phyloP scores from a whole-genome alignment of 805 yeast species.

The Debaryomyces tyrocola region DNA sequence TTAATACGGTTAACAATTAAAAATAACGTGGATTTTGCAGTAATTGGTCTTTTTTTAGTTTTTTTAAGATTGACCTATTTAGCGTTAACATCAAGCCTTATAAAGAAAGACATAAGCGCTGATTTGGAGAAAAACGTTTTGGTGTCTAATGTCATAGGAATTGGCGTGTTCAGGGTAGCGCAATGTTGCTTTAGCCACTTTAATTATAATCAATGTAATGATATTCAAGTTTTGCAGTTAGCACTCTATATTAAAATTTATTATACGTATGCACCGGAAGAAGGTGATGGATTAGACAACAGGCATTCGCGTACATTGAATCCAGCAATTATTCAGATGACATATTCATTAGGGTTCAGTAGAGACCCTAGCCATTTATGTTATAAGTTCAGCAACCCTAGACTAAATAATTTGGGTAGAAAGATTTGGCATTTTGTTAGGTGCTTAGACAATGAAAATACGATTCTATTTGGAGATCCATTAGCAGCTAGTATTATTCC shows the following conservation, averaged over 20 bases:
- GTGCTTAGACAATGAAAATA: background rate
- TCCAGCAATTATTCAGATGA: constrained; percentile 28
- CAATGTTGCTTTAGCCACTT: constrained; percentile 47
- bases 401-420: background rate
- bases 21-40: background rate
- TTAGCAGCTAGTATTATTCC: background rate
- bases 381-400: background rate
- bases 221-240: constrained; percentile 55
- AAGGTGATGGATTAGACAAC: background rate
- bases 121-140: no score
- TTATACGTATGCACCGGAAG: constrained; percentile 5
- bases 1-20: background rate
- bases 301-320: background rate
- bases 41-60: constrained; percentile 1
- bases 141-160: no score
- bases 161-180: no score
- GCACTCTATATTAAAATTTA: constrained; percentile 57
- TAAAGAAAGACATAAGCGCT: no score
- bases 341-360: constrained; percentile 46
- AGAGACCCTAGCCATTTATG: constrained; percentile 35
- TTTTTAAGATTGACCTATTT: background rate
- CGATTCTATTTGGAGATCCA: background rate
- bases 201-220: constrained; percentile 43
- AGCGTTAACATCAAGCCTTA: no score
- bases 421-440: background rate